Evolutionary conservation across 2,329 filamentous ascomycete species (phyloP).

Genomic region (Apiospora sp.): DNA sequence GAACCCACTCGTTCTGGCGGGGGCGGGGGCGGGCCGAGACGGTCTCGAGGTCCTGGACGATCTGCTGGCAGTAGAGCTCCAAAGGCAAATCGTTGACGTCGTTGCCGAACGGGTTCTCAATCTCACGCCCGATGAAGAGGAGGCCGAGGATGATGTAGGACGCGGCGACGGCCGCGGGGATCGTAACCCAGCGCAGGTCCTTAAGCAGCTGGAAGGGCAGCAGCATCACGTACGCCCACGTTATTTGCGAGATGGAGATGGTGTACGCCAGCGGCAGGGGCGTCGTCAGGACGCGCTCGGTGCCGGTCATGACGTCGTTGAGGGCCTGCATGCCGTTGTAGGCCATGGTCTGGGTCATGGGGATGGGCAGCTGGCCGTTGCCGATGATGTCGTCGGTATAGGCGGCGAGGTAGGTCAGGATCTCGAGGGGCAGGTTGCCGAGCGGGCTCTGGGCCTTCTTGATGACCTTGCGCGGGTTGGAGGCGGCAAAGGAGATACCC

Average conservation of each 20-base stretch:
- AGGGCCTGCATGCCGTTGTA: conserved; percentile 65
- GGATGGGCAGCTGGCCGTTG: conserved; percentile 65
- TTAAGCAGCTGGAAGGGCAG: conserved; percentile 81
- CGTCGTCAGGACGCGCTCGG: conserved; percentile 82
- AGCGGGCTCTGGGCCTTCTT: conserved; percentile 76
- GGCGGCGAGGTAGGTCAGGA: conserved; percentile 74
- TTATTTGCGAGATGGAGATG: conserved; percentile 86
- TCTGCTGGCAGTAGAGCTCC: conserved; percentile 75
- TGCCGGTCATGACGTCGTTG: conserved; percentile 76
- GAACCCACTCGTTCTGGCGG: conserved; percentile 57
- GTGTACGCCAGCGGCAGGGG: conserved; percentile 84
- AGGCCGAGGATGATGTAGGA: conserved; percentile 87
- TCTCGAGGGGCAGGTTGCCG: conserved; percentile 85
- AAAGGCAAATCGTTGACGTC: conserved; percentile 85
- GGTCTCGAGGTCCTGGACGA: conserved; percentile 70
- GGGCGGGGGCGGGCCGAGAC: conserved; percentile 68
- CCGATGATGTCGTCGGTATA: conserved; percentile 70
- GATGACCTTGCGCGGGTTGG: conserved; percentile 79
- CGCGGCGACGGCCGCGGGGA: conserved; percentile 75
- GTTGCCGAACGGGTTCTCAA: conserved; percentile 85
- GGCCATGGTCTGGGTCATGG: conserved; percentile 60
- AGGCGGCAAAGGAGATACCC: conserved; percentile 77
- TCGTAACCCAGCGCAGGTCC: conserved; percentile 74
- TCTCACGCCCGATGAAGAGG: conserved; percentile 76
- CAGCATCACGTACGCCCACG: conserved; percentile 82